Conservation (phyloP, 2,329 filamentous ascomycete genomes). For the Botrytis hyacinthi region DNA sequence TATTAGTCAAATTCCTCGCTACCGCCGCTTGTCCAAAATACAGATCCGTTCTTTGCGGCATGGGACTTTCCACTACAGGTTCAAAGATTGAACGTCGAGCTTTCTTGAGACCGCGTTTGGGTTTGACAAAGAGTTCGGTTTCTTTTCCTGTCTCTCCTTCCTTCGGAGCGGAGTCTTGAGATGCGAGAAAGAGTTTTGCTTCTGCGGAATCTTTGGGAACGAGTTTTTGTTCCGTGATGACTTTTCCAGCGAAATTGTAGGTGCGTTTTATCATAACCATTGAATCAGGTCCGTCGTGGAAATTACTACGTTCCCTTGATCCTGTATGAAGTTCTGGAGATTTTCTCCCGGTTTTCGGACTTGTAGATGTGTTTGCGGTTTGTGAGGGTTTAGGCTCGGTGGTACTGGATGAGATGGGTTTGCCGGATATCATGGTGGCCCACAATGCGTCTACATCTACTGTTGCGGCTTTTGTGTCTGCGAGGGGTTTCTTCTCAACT, state of each 20-base stretch:
- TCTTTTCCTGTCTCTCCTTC: conserved; percentile 6
- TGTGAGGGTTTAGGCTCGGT: conserved; percentile 14
- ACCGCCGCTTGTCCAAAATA: conserved; percentile 52
- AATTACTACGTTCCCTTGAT: conserved; percentile 28
- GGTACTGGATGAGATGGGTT: conserved; percentile 26
- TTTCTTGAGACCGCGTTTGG: conserved; percentile 38
- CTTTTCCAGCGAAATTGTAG: conserved; percentile 72
- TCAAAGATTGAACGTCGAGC: conserved; percentile 59
- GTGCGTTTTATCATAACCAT: conserved; percentile 65
- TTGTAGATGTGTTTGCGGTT: neutral
- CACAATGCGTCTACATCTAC: conserved; percentile 71
- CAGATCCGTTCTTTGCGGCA: conserved; percentile 52
- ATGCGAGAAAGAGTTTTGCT: conserved; percentile 61
- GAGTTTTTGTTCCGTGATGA: conserved; percentile 69
- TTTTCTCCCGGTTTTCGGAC: neutral
- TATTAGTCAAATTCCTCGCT: conserved; percentile 23
- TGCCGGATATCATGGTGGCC: conserved; percentile 59
- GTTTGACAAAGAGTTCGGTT: conserved; percentile 28
- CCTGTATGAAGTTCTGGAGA: conserved; percentile 17
- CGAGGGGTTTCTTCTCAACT: conserved; percentile 34
- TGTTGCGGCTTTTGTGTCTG: conserved; percentile 47
- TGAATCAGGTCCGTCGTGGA: conserved; percentile 37
- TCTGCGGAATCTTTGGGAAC: conserved; percentile 65
- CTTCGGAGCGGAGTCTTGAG: conserved; percentile 38
- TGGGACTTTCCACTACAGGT: conserved; percentile 46